These are phyloP conservation scores for Daldinia decipiens DNA, from an alignment of 495 filamentous ascomycete genomes.

Conservation along the genomic window DNA sequence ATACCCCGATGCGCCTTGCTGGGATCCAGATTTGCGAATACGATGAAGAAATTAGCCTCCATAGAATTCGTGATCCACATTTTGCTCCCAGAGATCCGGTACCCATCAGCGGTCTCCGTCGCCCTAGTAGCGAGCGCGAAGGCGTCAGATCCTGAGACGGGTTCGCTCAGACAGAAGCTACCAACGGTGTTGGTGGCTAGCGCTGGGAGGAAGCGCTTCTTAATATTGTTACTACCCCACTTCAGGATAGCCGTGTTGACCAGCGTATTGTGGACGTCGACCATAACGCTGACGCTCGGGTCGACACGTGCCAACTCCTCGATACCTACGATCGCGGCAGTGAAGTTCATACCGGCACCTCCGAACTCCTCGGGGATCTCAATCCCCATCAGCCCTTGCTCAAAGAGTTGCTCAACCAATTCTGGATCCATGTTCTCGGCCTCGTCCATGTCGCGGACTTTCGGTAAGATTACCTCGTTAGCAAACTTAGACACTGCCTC, in stretches of 20 bases:
- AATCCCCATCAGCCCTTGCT: conserved; percentile 96
- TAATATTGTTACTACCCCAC: conserved; percentile 77
- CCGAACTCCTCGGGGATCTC: conserved; percentile 98
- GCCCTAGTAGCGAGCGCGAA: conserved; percentile 94
- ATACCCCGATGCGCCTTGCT: conserved; percentile 94
- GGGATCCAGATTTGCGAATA: conserved; percentile 94
- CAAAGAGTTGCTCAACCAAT: conserved; percentile 91
- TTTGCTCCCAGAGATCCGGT: conserved; percentile 88
- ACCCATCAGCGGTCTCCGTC: conserved; percentile 76
- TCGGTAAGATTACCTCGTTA: conserved; percentile 85
- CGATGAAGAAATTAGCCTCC: conserved; percentile 95
- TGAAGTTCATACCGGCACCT: conserved; percentile 98
- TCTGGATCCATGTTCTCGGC: conserved; percentile 90
- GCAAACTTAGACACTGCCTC: conserved; percentile 94
- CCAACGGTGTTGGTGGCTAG: conserved; percentile 91
- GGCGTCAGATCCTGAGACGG: conserved; percentile 91
- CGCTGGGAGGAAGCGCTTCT: conserved; percentile 86
- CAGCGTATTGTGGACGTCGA: conserved; percentile 96
- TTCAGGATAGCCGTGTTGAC: conserved; percentile 94
- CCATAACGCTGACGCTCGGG: conserved; percentile 91
- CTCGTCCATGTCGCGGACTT: conserved; percentile 98
- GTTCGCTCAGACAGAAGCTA: conserved; percentile 96
- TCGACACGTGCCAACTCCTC: conserved; percentile 96
- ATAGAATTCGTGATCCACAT: conserved; percentile 99
- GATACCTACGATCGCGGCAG: conserved; percentile 92